Percentiles rank a stretch among this genome's conserved stretches.
Conservation (phyloP, 2,329 filamentous ascomycete species). For the Fusarium abutilonis region DNA sequence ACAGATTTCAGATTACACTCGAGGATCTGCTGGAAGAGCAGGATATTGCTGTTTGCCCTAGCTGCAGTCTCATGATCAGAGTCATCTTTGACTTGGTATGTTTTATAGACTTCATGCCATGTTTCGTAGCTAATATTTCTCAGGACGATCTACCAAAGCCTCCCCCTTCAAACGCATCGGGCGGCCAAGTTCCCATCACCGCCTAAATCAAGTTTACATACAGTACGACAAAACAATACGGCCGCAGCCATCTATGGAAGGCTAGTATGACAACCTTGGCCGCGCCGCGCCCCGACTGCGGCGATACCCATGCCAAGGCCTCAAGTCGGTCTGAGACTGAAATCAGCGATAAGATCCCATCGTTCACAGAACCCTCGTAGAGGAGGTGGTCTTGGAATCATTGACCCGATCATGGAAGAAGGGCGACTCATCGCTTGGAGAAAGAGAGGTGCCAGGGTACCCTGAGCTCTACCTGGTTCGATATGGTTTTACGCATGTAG, state of each 20-base stretch:
- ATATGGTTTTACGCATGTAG: not conserved
- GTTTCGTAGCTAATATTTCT: not conserved
- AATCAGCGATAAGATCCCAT: not conserved
- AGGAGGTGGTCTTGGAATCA: not conserved
- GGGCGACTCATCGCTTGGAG: not conserved
- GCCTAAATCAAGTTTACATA: slow-evolving; percentile 47
- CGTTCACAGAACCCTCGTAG: not conserved
- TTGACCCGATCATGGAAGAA: not conserved
- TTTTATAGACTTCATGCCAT: not conserved
- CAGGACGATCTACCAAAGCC: slow-evolving; percentile 59
- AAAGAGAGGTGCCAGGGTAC: not conserved
- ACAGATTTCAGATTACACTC: slow-evolving; percentile 91
- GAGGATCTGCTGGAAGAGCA: slow-evolving; percentile 86
- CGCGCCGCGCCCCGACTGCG: not conserved
- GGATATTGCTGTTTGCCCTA: slow-evolving; percentile 96
- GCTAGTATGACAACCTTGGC: not conserved
- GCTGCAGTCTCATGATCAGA: slow-evolving; percentile 94
- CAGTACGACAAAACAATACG: slow-evolving; percentile 10
- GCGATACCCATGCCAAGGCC: not conserved
- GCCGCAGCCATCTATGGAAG: not conserved
- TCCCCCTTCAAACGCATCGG: slow-evolving; percentile 46
- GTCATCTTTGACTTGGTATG: slow-evolving; percentile 90
- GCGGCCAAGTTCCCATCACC: slow-evolving; percentile 53
- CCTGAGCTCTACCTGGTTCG: not conserved
- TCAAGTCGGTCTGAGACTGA: not conserved